Evolutionary conservation across 2,329 filamentous ascomycete genomes (phyloP).

Genomic region (Trichoderma guizhouense): DNA sequence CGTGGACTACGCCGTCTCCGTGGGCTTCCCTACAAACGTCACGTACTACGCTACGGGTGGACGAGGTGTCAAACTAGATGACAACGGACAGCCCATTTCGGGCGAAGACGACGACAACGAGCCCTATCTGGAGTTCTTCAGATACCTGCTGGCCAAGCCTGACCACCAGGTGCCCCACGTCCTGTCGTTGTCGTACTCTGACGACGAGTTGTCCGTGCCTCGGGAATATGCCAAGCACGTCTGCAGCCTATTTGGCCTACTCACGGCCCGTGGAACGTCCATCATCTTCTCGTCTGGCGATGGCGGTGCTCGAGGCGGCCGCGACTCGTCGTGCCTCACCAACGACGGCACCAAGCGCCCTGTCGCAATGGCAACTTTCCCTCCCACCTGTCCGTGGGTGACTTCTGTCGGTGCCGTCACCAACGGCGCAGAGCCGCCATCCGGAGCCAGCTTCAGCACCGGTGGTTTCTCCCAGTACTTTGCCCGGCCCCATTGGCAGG

Average conservation of each 20-base stretch:
- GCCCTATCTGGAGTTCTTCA: slow-evolving; percentile 54
- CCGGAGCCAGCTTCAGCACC: slow-evolving; percentile 44
- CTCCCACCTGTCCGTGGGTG: slow-evolving; percentile 64
- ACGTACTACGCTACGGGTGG: slow-evolving; percentile 46
- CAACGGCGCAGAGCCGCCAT: slow-evolving; percentile 36
- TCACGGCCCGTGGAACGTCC: slow-evolving; percentile 51
- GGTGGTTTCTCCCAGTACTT: slow-evolving; percentile 55
- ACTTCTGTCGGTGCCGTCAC: slow-evolving; percentile 62
- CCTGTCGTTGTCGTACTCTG: slow-evolving; percentile 56
- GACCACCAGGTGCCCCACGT: slow-evolving; percentile 51
- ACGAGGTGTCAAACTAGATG: slow-evolving; percentile 40
- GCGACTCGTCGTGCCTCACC: slow-evolving; percentile 50
- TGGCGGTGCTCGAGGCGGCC: slow-evolving; percentile 43
- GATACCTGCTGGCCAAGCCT: slow-evolving; percentile 45
- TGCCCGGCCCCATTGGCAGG: slow-evolving; percentile 44
- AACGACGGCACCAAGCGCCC: slow-evolving; percentile 57
- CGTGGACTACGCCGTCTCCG: slow-evolving; percentile 45
- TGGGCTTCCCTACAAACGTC: slow-evolving; percentile 44
- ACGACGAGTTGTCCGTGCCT: slow-evolving; percentile 56
- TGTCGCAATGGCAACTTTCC: slow-evolving; percentile 60
- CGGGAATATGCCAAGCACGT: slow-evolving; percentile 49
- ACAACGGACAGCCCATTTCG: slow-evolving; percentile 34
- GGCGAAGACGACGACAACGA: slow-evolving; percentile 45
- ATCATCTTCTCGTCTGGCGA: slow-evolving; percentile 52
- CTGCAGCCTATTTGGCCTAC: slow-evolving; percentile 51